phyloP scores from a whole-genome alignment of 208 protist species.

The Leptomonas seymouri region DNA sequence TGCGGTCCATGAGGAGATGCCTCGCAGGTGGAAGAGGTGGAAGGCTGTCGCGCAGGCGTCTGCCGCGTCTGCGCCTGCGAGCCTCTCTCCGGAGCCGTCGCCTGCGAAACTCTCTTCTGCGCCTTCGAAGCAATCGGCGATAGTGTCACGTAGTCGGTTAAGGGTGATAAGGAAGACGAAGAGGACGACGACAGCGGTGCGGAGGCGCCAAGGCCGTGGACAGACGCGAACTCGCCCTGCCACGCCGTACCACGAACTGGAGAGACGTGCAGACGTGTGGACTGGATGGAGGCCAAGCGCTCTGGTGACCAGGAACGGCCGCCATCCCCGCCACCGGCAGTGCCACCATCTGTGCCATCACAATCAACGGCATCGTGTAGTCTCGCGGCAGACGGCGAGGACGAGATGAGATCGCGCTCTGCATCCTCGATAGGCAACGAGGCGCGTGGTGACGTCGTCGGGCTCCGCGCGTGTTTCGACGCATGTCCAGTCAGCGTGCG shows the following conservation, averaged over 20 bases:
- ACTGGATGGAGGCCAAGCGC: constrained; percentile 24
- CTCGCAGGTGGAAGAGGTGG: constrained; percentile 1
- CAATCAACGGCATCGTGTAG: background rate
- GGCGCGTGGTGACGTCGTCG: background rate
- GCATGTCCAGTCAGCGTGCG: background rate
- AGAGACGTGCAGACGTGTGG: constrained; percentile 41
- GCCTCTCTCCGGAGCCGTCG: background rate
- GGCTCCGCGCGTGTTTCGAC: background rate
- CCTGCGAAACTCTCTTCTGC: background rate
- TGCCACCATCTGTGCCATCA: background rate
- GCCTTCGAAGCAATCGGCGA: background rate
- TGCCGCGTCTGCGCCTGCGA: background rate
- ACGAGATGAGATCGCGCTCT: constrained; percentile 25
- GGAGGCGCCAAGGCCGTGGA: background rate
- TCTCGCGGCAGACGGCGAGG: constrained; percentile 8
- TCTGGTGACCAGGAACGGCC: constrained; percentile 6
- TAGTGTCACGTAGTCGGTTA: background rate
- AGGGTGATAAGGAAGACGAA: constrained; percentile 1
- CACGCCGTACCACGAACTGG: constrained; percentile 30
- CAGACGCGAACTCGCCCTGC: background rate
- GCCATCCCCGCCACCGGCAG: background rate
- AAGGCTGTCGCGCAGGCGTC: constrained; percentile 2
- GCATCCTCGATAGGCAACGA: constrained; percentile 16
- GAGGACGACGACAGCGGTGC: background rate
- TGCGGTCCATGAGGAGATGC: background rate